Evolutionary conservation across 208 protist genomes (phyloP), one percentile per base, ranked within the genome.

Genomic region (Histomonas meleagridis): DNA sequence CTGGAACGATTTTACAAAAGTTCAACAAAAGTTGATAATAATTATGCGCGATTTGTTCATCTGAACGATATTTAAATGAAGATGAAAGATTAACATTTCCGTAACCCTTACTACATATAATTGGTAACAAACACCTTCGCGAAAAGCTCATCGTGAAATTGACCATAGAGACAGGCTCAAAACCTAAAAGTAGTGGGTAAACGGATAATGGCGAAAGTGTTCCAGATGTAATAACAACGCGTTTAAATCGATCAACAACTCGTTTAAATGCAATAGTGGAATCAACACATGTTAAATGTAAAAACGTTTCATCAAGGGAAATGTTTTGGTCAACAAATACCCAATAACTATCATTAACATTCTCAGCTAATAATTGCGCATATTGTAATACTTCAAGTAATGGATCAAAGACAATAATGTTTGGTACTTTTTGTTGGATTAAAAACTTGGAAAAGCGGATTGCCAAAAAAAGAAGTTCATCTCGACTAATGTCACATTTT

Each of bases 201-300:
- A 99, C 98, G 90, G 98, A 97, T n/a, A 99, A 94, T 55, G 98
- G 98, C 0, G 97, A 98, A 0, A 97, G 90, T 26, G 97, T 98
- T 86, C 97, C 97, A n/a, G 96, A 97, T 16, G 98, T 99, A 62
- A 99, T 96, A 26, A 99, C 95, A 21, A 99, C 97, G 46, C 48
- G 18, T 70, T 95, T 94, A 94, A 98, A 99, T 62, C 95, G 95
- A 62, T 96, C 94, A 91, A 99, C 98, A 7, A 97, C 96, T 55
- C 96, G 96, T 92, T 97, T 96, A 90, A 99, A 96, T 5, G 97
- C 98, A 32, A 99, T 94, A 2, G 97, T 98, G 5, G 98, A 97
- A 94, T 99, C 98, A 32, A 98, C 92, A 93, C 96, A 97, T 46
- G 90, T 95, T 35, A 97, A 95, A 51, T 97, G 96, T 10, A 96